A percentile compares a stretch with the other conserved stretches of the same genome.
Conservation (phyloP, 768 basidiomycete genomes). For the Cyathus striatus region DNA sequence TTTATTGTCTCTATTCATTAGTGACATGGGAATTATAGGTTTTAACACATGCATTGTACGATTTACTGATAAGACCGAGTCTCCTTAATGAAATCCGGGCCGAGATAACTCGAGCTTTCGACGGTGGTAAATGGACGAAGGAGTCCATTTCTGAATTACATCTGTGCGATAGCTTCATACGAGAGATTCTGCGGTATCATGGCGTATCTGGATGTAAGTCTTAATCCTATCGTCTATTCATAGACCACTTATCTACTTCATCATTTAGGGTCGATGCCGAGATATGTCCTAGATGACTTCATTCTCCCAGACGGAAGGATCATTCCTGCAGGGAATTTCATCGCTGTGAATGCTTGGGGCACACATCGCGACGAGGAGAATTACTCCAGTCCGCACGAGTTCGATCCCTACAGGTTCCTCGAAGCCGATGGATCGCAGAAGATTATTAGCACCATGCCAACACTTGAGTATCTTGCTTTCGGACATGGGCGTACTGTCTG, state of each 20-base stretch:
- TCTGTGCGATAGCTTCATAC: slow-evolving; percentile 40
- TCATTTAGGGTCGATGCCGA: slow-evolving; percentile 15
- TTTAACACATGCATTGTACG: slow-evolving; percentile 28
- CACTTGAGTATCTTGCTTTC: slow-evolving; percentile 24
- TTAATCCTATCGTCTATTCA: neutral
- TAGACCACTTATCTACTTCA: neutral
- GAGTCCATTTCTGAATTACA: slow-evolving; percentile 30
- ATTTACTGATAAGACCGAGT: slow-evolving; percentile 29
- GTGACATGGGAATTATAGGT: slow-evolving; percentile 21
- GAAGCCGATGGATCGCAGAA: slow-evolving; percentile 12
- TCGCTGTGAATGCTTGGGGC: slow-evolving; percentile 21
- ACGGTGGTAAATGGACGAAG: slow-evolving; percentile 30
- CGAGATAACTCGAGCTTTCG: slow-evolving; percentile 15
- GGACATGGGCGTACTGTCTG: slow-evolving; percentile 28
- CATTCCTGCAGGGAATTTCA: slow-evolving; percentile 30
- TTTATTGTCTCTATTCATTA: neutral
- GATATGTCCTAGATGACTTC: slow-evolving; percentile 30
- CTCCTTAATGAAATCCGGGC: slow-evolving; percentile 23
- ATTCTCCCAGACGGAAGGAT: slow-evolving; percentile 38
- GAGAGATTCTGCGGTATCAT: slow-evolving; percentile 24
- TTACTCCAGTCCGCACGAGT: slow-evolving; percentile 27
- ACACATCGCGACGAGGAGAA: slow-evolving; percentile 23
- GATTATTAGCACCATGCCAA: slow-evolving; percentile 16
- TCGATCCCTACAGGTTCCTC: slow-evolving; percentile 38
- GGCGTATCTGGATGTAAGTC: slow-evolving; percentile 5